Evolutionary conservation across 352 stramenopile genomes (phyloP), one percentile per base, ranked within the genome.

Genomic region (Stramenopiles sp.): DNA sequence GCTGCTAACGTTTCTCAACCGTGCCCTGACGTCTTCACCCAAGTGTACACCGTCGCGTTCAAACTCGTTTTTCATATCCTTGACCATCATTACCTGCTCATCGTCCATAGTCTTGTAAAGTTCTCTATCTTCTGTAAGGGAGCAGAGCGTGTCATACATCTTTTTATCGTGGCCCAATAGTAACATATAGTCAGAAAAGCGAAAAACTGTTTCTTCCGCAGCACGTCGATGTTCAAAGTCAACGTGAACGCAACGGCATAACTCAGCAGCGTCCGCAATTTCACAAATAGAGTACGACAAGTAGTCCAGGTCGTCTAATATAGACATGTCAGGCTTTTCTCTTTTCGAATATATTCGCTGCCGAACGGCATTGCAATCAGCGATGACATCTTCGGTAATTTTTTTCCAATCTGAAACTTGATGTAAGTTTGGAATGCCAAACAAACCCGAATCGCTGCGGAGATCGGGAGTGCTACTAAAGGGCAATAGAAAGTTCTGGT

Each of bases 11-110:
- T 88, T 81, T 75, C 95, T 91, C n/a, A 97, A 90, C 30, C 91
- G 84, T 44, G 89, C 84, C 0, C 93, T 88, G 30, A 92, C 84
- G 27, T 86, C 76, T n/a, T 88, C 75, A 0, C 88, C 83, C 75
- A 98, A 85, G 86, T 97, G 93, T 83, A 98, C 97, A 14, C 94
- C 94, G 85, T 98, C 94, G 1, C 92, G 87, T 87, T 98, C 94
- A 82, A 97, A 98, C 83, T 98, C 95, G 7, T 89, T 88, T 67
- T 90, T 89, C 55, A 98, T 85, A 30, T 97, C 84, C 25, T 87
- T 80, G 4, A 87, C 91, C 90, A 98, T 96, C 71, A 91, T 87
- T 27, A 86, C 87, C 85, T 97, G 92, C 86, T 97, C 95, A 44
- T 93, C 87, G n/a, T 84, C 80, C 25, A 91, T 80, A 67, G 84